Conservation (phyloP, 495 filamentous ascomycete genomes). For the Clohesyomyces aquaticus region DNA sequence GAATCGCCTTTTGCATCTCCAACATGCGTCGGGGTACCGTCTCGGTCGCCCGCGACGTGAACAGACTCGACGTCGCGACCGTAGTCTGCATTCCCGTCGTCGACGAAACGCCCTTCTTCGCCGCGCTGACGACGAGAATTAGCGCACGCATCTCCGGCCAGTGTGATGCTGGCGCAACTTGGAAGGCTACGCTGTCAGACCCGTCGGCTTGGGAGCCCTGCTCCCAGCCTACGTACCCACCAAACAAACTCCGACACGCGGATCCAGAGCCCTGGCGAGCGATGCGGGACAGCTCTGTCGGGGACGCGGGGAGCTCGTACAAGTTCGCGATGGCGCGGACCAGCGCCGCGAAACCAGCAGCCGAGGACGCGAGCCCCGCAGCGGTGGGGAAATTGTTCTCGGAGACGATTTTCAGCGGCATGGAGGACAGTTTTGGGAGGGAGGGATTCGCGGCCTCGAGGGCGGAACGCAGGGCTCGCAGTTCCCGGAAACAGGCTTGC, state of each 20-base stretch:
- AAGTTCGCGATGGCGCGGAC: conserved; percentile 91
- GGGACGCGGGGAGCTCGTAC: conserved; percentile 77
- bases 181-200: conserved; percentile 78
- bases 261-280: conserved; percentile 95
- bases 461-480: conserved; percentile 72
- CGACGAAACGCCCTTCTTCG: conserved; percentile 91
- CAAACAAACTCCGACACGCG: conserved; percentile 88
- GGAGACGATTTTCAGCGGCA: conserved; percentile 79
- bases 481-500: conserved; percentile 86
- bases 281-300: conserved; percentile 80
- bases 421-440: conserved; percentile 75
- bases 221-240: conserved; percentile 95
- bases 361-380: conserved; percentile 89
- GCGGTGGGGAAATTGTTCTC: conserved; percentile 99
- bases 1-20: conserved; percentile 84
- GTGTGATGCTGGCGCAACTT: conserved; percentile 82
- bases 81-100: conserved; percentile 97
- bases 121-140: conserved; percentile 84
- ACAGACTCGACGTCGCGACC: conserved; percentile 81
- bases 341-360: conserved; percentile 92
- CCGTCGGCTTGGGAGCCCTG: conserved; percentile 73
- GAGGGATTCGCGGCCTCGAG: conserved; percentile 72
- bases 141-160: conserved; percentile 95
- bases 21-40: conserved; percentile 85
- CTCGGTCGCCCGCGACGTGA: conserved; percentile 67